Evolutionary conservation across 805 yeast species (phyloP).

Genomic region (Cyberlindnera maclurae): DNA sequence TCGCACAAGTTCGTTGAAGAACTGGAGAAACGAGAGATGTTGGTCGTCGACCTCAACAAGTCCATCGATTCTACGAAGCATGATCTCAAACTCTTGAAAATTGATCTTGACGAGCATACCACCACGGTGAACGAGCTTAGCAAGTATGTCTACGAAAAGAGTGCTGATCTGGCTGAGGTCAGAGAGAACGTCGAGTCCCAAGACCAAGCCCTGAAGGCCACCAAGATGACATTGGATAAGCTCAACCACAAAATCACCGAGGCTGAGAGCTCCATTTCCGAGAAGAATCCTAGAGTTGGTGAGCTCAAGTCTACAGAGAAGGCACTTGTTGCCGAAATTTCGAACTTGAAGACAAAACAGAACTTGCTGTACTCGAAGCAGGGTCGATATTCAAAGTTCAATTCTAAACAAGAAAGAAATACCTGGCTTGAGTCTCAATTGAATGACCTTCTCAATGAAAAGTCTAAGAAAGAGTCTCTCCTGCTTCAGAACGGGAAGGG

Average conservation of each 20-base stretch:
- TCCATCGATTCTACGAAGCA: constrained; percentile 41
- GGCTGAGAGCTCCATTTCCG: constrained; percentile 31
- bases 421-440: constrained; percentile 56
- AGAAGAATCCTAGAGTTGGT: constrained; percentile 35
- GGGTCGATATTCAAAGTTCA: constrained; percentile 58
- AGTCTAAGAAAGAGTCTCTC: constrained; percentile 22
- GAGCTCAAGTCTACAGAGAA: constrained; percentile 35
- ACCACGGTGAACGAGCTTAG: constrained; percentile 42
- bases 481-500: constrained; percentile 15
- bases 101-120: constrained; percentile 52
- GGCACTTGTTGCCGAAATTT: constrained; percentile 31
- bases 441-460: constrained; percentile 21
- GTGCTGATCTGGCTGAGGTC: constrained; percentile 35
- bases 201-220: constrained; percentile 25
- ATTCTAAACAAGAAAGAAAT: constrained; percentile 52
- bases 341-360: constrained; percentile 43
- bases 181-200: constrained; percentile 30
- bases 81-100: constrained; percentile 40
- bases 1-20: constrained; percentile 48
- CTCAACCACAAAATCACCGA: constrained; percentile 22
- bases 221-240: constrained; percentile 14
- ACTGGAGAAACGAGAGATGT: constrained; percentile 53
- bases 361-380: constrained; percentile 61
- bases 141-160: constrained; percentile 41
- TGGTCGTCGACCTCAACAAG: constrained; percentile 37